A percentile compares a stretch with the other conserved stretches of the same genome.
Evolutionary conservation across 2,329 filamentous ascomycete species (phyloP).

Genomic region (Hypomyces rosellus): DNA sequence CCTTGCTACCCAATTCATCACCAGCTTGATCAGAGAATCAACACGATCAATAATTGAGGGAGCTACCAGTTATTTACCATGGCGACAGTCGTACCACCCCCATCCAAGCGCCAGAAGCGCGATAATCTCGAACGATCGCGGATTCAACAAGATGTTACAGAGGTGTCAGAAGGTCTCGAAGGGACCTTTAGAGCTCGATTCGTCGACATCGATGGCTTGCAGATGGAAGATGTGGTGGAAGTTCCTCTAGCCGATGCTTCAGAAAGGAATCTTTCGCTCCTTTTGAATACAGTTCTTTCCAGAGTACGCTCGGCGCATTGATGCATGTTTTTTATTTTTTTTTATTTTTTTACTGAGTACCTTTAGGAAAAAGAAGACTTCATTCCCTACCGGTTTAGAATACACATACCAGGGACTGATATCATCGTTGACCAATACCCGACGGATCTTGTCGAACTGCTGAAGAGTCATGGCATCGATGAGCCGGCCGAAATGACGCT

Average conservation of each 20-base stretch:
- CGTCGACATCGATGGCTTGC: constrained; percentile 69
- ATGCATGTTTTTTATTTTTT: not conserved
- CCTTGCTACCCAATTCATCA: constrained; percentile 10
- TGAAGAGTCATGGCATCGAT: constrained; percentile 50
- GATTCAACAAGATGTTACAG: constrained; percentile 67
- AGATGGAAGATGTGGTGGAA: constrained; percentile 62
- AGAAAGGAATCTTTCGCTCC: constrained; percentile 81
- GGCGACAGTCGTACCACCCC: constrained; percentile 77
- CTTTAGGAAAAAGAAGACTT: constrained; percentile 49
- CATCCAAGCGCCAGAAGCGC: constrained; percentile 79
- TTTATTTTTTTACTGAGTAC: not conserved
- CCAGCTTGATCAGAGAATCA: constrained; percentile 12
- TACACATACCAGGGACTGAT: constrained; percentile 49
- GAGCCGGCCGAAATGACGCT: constrained; percentile 52
- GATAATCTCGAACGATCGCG: constrained; percentile 65
- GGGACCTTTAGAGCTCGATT: constrained; percentile 84
- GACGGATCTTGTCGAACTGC: constrained; percentile 46
- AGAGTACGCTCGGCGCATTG: constrained; percentile 41
- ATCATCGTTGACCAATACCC: constrained; percentile 51
- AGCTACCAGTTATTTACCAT: constrained; percentile 37
- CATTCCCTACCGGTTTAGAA: constrained; percentile 55
- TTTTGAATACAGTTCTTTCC: constrained; percentile 78
- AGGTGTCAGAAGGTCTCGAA: constrained; percentile 59
- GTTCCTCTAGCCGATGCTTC: constrained; percentile 79
- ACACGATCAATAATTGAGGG: not conserved